Base-by-base conservation (phyloP, 371 early-diverging fungal genomes). In the Apophysomyces sp. region DNA sequence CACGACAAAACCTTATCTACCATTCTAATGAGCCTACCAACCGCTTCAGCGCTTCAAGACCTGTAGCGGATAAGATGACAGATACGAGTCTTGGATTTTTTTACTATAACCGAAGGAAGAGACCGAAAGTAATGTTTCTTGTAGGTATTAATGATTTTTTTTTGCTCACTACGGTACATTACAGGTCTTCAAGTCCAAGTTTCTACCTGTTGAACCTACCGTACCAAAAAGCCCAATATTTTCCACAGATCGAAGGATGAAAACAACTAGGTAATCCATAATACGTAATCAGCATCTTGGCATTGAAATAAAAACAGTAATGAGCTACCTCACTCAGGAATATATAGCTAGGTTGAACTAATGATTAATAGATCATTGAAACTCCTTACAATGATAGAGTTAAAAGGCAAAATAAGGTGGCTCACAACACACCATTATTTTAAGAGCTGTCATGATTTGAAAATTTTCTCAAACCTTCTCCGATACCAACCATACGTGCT, bases 201-300 rank as follows among this genome's bases (percentile, higher is more conserved):
- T 24, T 28, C 57, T 57, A 26, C 57, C 57, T 13, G 27, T 57
- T 39, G 57, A 26, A 57, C 57, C 41, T 8, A 57, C 57, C 2
- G 28, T 57, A 26, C 57, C 57, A 4, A 57, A 57, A 57, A 57
- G 57, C 28, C 57, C 57, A 13, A 21, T 15, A 26, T 57, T 57
- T 57, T 32, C 57, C 6, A 57, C 57, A 9, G 57, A 57, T 41
- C 49, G 24, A 21, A 44, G 49, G 24, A 44, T 44, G 49, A 44
- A 44, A 21, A 44, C 49, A 24, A 44, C 49, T 3, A 44, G 49
- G 49, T 44, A 44, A 44, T 18, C 49, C n/a, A 4, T 2, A 21
- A 7, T 9, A 3, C 49, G 16, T 1, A 44, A n/a, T 21, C 11
- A 13, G 21, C 11, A 44, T 2, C 18, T 18, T 44, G 2, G 49